Conservation (phyloP, 2,329 filamentous ascomycete species). For the Bipolaris cookei region DNA sequence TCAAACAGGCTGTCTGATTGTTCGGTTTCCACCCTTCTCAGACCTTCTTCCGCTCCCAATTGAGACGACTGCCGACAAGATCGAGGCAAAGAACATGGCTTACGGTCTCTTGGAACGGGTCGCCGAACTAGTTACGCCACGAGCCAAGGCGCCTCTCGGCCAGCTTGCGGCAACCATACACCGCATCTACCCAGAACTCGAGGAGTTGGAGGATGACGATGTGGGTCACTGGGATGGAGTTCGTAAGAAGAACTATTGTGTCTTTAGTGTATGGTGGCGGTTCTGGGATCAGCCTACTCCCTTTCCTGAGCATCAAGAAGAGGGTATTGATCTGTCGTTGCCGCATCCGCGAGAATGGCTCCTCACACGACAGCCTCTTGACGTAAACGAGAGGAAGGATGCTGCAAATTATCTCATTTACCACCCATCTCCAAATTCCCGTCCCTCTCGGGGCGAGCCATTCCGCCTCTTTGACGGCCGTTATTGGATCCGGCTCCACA, state of each 20-base stretch:
- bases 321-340: constrained; percentile 4
- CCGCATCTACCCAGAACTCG: constrained; percentile 51
- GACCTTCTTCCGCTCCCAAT: constrained; percentile 27
- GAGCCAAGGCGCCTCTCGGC: constrained; percentile 52
- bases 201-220: constrained; percentile 2
- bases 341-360: constrained; percentile 32
- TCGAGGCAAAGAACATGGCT: constrained; percentile 41
- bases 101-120: constrained; percentile 57
- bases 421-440: constrained; percentile 11
- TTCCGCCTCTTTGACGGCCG: constrained; percentile 62
- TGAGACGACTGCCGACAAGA: constrained; percentile 23
- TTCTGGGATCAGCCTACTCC: constrained; percentile 19
- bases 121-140: constrained; percentile 58
- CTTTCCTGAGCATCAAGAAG: constrained; percentile 16
- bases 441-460: neutral
- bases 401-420: constrained; percentile 8
- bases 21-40: constrained; percentile 36
- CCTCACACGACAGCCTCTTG: constrained; percentile 35
- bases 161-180: constrained; percentile 52
- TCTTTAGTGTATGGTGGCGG: constrained; percentile 38
- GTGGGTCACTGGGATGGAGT: neutral
- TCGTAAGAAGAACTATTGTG: constrained; percentile 24
- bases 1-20: constrained; percentile 43
- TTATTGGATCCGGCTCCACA: constrained; percentile 61
- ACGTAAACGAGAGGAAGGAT: constrained; percentile 1